Percentiles rank a stretch among this genome's conserved stretches.
phyloP scores from a whole-genome alignment of 2,329 filamentous ascomycete genomes.

The Calonectria hongkongensis region DNA sequence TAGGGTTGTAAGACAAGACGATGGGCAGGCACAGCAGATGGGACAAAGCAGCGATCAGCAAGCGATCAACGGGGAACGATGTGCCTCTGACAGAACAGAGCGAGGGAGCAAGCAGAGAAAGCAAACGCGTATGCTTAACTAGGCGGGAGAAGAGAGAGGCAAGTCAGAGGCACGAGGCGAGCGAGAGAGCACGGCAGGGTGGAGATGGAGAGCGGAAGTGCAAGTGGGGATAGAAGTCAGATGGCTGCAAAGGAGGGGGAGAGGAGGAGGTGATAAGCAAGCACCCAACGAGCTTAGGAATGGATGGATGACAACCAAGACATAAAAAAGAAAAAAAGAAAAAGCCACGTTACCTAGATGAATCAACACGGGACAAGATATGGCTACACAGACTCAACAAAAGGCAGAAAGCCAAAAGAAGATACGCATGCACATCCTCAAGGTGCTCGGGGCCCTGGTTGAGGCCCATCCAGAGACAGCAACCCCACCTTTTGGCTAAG shows the following conservation, averaged over 20 bases:
- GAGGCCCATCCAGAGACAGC: constrained; percentile 29
- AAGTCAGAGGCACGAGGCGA: constrained; percentile 35
- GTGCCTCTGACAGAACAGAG: constrained; percentile 26
- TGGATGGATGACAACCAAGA: constrained; percentile 2
- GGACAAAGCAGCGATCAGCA: constrained; percentile 16
- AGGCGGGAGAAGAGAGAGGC: constrained; percentile 13
- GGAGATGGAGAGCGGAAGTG: constrained; percentile 29
- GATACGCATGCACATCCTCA: constrained; percentile 27
- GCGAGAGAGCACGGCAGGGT: constrained; percentile 27
- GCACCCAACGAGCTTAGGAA: constrained; percentile 21
- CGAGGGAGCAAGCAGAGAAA: constrained; percentile 12
- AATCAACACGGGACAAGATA: constrained; percentile 2
- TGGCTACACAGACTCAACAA: constrained; percentile 23
- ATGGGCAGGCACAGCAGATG: constrained; percentile 22
- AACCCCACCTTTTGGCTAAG: constrained; percentile 16
- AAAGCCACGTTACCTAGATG: constrained; percentile 20
- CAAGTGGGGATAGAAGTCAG: constrained; percentile 29
- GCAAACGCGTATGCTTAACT: neutral
- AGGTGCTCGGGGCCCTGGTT: constrained; percentile 1
- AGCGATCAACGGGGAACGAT: constrained; percentile 14
- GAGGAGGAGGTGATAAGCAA: constrained; percentile 44
- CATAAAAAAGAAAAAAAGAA: constrained; percentile 5
- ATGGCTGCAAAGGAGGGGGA: constrained; percentile 34
- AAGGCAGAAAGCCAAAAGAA: constrained; percentile 23
- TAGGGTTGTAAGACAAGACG: constrained; percentile 29